Conservation (phyloP, 441 rosid genomes). For the Adansonia rubrostipa region DNA sequence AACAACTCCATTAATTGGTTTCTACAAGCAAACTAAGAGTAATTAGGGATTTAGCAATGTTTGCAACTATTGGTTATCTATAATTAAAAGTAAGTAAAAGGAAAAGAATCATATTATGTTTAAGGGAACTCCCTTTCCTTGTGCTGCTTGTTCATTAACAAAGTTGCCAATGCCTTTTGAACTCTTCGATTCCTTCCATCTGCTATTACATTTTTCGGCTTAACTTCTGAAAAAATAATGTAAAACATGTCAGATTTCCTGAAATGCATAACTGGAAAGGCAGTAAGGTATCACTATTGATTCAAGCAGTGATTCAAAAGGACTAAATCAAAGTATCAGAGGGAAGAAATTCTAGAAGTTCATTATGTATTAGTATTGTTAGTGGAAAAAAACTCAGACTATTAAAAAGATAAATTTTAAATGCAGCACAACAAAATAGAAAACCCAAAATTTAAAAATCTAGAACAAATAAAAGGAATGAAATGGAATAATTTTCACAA, state of each 20-base stretch:
- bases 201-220: conserved; percentile 46
- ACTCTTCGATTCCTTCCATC: conserved; percentile 49
- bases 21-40: conserved; percentile 32
- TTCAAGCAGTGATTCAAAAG: not conserved
- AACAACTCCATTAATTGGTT: conserved; percentile 32
- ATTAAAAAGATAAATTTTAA: not conserved
- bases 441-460: not conserved
- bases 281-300: too few species aligned
- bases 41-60: not conserved
- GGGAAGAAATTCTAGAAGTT: not conserved
- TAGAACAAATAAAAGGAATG: not conserved
- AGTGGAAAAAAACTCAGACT: not conserved
- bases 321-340: not conserved
- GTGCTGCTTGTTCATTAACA: conserved; percentile 36
- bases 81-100: not conserved
- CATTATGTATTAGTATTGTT: not conserved
- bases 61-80: not conserved
- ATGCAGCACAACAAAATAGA: not conserved
- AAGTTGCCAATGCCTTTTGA: conserved; percentile 65
- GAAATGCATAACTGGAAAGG: too few species aligned
- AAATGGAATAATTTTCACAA: not conserved
- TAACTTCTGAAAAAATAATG: conserved; percentile 32
- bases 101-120: not conserved
- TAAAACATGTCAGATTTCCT: too few species aligned
- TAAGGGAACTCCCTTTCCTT: conserved; percentile 35